Base-by-base conservation (phyloP, 2,329 filamentous ascomycete species). In the Cordyceps militaris region DNA sequence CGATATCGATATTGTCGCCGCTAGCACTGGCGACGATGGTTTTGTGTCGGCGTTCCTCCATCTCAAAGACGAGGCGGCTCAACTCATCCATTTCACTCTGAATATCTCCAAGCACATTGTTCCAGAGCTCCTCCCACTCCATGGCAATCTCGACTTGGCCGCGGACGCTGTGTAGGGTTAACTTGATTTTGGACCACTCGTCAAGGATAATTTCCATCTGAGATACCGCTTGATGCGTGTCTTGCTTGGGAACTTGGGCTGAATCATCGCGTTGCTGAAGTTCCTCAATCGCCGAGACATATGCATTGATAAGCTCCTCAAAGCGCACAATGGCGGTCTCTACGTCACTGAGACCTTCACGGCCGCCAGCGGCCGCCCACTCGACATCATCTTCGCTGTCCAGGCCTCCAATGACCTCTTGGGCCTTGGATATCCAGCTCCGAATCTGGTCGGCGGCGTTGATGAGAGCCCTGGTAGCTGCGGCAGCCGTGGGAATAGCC, bases 101-200 rank as follows among this genome's bases (percentile, higher is more conserved):
- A 61, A 97, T 96, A 69, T 97, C 93, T 46, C 92, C 93, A 3
- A 99, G 78, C 3, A 97, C 93, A 62, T 83, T 90, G 65, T 91
- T 91, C 93, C 94, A 97, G 36, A 99, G 79, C 73, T 97, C 92
- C 71, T 97, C 92, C 93, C 93, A 99, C 69, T 99, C 94, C 91
- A 97, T 96, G 48, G 94, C 94, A 59, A 96, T 85, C 71, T 97
- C 94, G 19, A 99, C 93, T 68, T 97, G 93, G 49, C 83, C 83
- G 69, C 96, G 96, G 57, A 96, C 88, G 26, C 75, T 86, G 62
- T 87, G 88, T 52, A 99, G 76, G 1, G 88, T 87, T 43, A 77
- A 79, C 65, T 91, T 88, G 65, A 97, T 93, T 63, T 86, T 85
- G 46, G 84, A 80, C 94, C 94, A 99, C 66, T 92, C 89, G 36